phyloP scores from a whole-genome alignment of 2,329 filamentous ascomycete genomes.

The Didymellaceae sp. region DNA sequence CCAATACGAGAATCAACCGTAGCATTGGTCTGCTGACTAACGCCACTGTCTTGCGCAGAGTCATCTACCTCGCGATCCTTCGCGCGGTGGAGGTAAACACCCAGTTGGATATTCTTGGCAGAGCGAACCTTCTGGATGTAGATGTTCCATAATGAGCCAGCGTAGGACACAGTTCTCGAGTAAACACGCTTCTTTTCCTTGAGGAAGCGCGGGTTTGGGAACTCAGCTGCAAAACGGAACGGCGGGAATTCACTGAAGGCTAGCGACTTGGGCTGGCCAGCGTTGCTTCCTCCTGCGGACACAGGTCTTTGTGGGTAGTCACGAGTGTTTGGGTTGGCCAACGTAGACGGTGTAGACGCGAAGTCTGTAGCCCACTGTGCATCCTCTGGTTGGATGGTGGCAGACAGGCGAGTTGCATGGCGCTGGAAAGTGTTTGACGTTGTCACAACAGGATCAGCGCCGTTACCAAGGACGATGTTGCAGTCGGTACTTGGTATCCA shows the following conservation, averaged over 20 bases:
- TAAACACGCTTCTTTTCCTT: slow-evolving; percentile 67
- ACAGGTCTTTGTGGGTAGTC: slow-evolving; percentile 41
- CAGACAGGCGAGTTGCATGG: slow-evolving; percentile 56
- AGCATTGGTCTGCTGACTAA: slow-evolving; percentile 48
- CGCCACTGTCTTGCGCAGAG: slow-evolving; percentile 46
- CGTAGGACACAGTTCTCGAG: slow-evolving; percentile 65
- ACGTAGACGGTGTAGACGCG: slow-evolving; percentile 54
- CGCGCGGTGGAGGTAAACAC: slow-evolving; percentile 65
- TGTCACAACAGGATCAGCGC: slow-evolving; percentile 59
- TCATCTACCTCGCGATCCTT: slow-evolving; percentile 62
- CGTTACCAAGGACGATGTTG: slow-evolving; percentile 63
- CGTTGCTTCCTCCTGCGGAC: slow-evolving; percentile 45
- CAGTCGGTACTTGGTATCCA: slow-evolving; percentile 64
- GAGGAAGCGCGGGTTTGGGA: slow-evolving; percentile 61
- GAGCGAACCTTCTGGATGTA: slow-evolving; percentile 66
- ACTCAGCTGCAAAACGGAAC: slow-evolving; percentile 65
- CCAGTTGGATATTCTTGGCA: slow-evolving; percentile 62
- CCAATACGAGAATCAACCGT: slow-evolving; percentile 62
- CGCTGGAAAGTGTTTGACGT: slow-evolving; percentile 55
- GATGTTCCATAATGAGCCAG: slow-evolving; percentile 66
- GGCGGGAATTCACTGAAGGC: slow-evolving; percentile 63
- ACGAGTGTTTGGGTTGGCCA: slow-evolving; percentile 44
- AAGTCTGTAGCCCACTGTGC: slow-evolving; percentile 64
- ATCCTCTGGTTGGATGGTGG: slow-evolving; percentile 61
- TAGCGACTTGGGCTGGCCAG: slow-evolving; percentile 48